Conservation (phyloP, 1,284 basidiomycete genomes). For the Pseudozyma flocculosa region DNA sequence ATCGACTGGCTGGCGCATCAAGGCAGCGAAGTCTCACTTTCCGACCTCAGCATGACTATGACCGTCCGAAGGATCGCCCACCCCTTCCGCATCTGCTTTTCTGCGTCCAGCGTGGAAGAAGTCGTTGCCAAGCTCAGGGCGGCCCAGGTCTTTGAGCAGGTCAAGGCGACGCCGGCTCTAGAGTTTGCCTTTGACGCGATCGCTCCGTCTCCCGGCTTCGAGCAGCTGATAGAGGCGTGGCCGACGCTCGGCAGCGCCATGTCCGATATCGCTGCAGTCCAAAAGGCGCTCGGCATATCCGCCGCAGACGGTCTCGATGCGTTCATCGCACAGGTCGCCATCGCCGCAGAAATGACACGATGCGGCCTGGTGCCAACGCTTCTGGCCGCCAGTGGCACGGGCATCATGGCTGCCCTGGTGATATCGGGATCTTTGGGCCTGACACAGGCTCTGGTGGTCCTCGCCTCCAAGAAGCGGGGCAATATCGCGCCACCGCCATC, state of each 20-base stretch:
- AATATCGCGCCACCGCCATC: too few species aligned
- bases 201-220: background rate
- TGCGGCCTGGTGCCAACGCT: background rate
- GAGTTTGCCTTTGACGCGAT: slow-evolving; percentile 1
- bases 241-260: background rate
- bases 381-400: background rate
- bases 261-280: background rate
- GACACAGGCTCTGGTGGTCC: background rate
- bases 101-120: slow-evolving; percentile 25
- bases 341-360: background rate
- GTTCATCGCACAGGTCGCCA: background rate
- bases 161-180: slow-evolving; percentile 3
- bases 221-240: background rate
- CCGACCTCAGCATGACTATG: slow-evolving; percentile 30
- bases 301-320: background rate
- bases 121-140: slow-evolving; percentile 12
- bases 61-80: slow-evolving; percentile 24
- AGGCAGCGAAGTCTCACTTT: slow-evolving; percentile 8
- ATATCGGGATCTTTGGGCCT: background rate
- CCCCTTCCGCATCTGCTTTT: slow-evolving; percentile 20
- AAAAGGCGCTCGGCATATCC: background rate
- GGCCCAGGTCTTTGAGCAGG: slow-evolving; percentile 9
- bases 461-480: background rate
- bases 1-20: slow-evolving; percentile 22
- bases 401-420: background rate